Base-by-base conservation (phyloP, 2,329 filamentous ascomycete genomes). In the Corinectria fuckeliana region DNA sequence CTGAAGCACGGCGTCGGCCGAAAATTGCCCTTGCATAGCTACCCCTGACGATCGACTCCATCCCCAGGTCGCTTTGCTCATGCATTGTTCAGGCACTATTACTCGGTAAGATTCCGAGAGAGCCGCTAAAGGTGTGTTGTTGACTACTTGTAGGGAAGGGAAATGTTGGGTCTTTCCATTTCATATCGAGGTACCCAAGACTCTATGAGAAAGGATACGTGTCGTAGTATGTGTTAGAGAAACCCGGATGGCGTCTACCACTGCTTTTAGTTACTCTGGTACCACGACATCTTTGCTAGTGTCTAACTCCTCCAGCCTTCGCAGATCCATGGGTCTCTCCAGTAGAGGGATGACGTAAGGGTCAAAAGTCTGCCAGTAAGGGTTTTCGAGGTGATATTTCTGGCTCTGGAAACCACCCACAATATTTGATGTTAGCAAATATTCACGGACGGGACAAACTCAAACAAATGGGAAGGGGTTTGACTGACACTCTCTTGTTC, bases 361-460 rank as follows among this genome's bases (percentile, higher is more conserved):
- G 72, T 91, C 89, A 68, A 92, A 91, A 1, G 89, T 91, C 79
- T 90, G 84, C 88, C 88, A 91, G 80, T 91, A 91, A 0, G 88
- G 88, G 75, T 91, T 91, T 70, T 84, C 82, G 16, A 88, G 80
- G 71, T 88, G 85, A 69, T 88, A 88, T 64, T 86, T 82, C 72
- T 88, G 85, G 69, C 79, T 82, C 77, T 83, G 65, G 52, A 41
- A 7, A 26, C 11, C 13, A 36, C 32, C 28, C 14, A 21, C 9
- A 30, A 18, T 2, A 50, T 9, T 52, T 3, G 11, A 30, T 32
- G 38, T 65, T 36, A 67, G 57, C 18, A 49, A 14, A 23, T 14
- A 8, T 11, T n/a, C n/a, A n/a, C n/a, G n/a, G n/a, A 11, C 23
- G 9, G 5, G 3, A 54, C 2, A n/a, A n/a, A n/a, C n/a, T 36